These are phyloP conservation scores for Crithidia sp. DNA, from an alignment of 208 protist genomes.

Conservation along the genomic window DNA sequence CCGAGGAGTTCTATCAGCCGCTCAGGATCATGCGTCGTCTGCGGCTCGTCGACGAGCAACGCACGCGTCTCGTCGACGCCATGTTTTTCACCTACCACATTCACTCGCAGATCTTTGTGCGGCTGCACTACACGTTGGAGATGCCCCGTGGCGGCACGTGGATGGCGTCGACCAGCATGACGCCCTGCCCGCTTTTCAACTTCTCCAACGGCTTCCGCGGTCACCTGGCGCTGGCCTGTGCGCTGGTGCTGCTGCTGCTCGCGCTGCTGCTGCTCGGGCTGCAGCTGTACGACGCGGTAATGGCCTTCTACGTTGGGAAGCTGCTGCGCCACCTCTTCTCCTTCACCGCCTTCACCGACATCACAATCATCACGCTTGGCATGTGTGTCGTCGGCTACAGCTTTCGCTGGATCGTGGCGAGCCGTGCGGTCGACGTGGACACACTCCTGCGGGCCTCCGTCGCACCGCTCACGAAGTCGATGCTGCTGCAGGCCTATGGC, in stretches of 20 bases:
- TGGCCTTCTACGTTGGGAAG: slow-evolving; percentile 16
- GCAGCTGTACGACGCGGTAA: slow-evolving; percentile 3
- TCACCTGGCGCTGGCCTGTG: background rate
- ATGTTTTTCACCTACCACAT: slow-evolving; percentile 30
- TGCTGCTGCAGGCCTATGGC: background rate
- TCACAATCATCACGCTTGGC: background rate
- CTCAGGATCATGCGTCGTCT: background rate
- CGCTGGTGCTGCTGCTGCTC: background rate
- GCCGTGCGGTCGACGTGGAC: background rate
- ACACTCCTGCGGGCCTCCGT: slow-evolving; percentile 2
- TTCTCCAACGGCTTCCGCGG: background rate
- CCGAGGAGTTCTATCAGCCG: background rate
- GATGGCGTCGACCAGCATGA: slow-evolving; percentile 13
- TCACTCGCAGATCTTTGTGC: slow-evolving; percentile 15
- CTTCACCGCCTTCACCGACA: background rate
- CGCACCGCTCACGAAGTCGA: background rate
- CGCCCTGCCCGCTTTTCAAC: slow-evolving; percentile 5
- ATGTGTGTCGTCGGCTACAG: slow-evolving; percentile 13
- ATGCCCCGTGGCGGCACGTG: slow-evolving; percentile 12
- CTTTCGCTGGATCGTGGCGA: slow-evolving; percentile 16
- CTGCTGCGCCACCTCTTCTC: slow-evolving; percentile 6
- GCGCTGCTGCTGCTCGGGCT: background rate
- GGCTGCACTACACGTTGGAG: slow-evolving; percentile 24
- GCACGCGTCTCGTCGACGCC: slow-evolving; percentile 19
- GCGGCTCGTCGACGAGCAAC: slow-evolving; percentile 11